Evolutionary conservation across 352 stramenopile species (phyloP).

Genomic region (Pythium insidiosum): DNA sequence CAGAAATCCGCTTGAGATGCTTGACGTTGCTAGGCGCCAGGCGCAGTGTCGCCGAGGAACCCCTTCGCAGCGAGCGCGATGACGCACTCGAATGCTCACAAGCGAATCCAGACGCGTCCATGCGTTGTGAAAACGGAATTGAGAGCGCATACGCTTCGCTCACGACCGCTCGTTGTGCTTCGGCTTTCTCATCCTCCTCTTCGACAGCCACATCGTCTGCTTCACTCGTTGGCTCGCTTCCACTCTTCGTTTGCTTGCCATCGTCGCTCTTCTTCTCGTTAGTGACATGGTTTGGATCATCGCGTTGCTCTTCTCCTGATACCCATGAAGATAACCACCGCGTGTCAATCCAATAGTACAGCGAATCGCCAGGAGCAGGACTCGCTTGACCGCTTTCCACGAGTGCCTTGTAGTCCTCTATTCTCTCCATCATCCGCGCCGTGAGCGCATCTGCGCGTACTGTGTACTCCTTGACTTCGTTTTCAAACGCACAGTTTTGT

Average conservation of each 20-base stretch:
- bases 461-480: constrained; percentile 36
- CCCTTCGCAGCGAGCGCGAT: too few relatives aligned
- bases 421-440: constrained; percentile 33
- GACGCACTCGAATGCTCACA: constrained; percentile 56
- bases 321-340: constrained; percentile 59
- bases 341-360: constrained; percentile 69
- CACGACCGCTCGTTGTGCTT: too few relatives aligned
- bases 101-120: constrained; percentile 38
- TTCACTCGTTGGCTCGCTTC: too few relatives aligned
- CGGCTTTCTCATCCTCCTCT: too few relatives aligned
- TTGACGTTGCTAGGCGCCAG: constrained; percentile 45
- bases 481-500: constrained; percentile 42
- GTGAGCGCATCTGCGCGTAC: constrained; percentile 37
- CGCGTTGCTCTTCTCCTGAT: constrained; percentile 32
- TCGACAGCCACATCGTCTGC: too few relatives aligned
- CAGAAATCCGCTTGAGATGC: constrained; percentile 58
- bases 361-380: constrained; percentile 14
- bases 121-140: constrained; percentile 49
- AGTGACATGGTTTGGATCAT: background rate
- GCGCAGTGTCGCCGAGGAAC: too few relatives aligned
- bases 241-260: too few relatives aligned
- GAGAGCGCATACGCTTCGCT: too few relatives aligned
- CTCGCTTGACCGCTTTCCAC: constrained; percentile 51
- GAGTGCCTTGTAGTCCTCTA: constrained; percentile 48
- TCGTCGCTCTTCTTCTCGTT: background rate